phyloP scores from a whole-genome alignment of 805 yeast species.

The Lipomyces orientalis region DNA sequence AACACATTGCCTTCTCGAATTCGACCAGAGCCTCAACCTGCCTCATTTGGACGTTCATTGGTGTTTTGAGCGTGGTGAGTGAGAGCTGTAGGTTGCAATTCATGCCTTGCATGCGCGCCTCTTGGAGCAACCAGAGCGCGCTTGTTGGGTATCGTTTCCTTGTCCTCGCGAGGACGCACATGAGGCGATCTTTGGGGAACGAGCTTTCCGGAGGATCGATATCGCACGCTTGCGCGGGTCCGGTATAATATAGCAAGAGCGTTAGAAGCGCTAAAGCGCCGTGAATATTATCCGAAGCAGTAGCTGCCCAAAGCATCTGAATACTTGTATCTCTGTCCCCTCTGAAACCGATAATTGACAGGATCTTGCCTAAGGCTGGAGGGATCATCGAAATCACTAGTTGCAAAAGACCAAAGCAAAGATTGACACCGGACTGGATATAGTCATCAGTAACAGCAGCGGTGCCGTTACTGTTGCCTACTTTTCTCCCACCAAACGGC shows the following conservation, averaged over 20 bases:
- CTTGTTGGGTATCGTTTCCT: conserved; percentile 74
- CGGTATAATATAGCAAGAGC: conserved; percentile 86
- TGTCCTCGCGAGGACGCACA: conserved; percentile 42
- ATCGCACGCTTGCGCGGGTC: conserved; percentile 95
- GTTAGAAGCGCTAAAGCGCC: conserved; percentile 91
- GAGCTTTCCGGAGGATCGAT: conserved; percentile 63
- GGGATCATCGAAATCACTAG: conserved; percentile 90
- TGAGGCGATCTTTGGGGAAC: conserved; percentile 40
- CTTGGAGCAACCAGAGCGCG: conserved; percentile 88
- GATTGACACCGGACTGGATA: conserved; percentile 34
- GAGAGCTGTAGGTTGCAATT: conserved; percentile 74
- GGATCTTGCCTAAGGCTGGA: conserved; percentile 85
- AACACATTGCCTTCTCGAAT: conserved; percentile 81
- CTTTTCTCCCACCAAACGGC: conserved; percentile 14
- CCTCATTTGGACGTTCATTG: conserved; percentile 71
- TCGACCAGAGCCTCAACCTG: conserved; percentile 87
- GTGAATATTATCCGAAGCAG: conserved; percentile 78
- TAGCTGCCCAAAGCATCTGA: conserved; percentile 85
- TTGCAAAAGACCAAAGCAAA: conserved; percentile 85
- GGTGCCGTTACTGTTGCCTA: neutral
- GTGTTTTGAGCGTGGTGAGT: conserved; percentile 69
- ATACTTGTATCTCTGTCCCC: conserved; percentile 88
- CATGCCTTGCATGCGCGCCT: conserved; percentile 77
- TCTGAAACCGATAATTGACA: conserved; percentile 87
- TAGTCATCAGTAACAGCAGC: conserved; percentile 20